Evolutionary conservation across 768 basidiomycete genomes (phyloP), one percentile per base, ranked within the genome.

Genomic region (Tricholoma hemisulphureum): DNA sequence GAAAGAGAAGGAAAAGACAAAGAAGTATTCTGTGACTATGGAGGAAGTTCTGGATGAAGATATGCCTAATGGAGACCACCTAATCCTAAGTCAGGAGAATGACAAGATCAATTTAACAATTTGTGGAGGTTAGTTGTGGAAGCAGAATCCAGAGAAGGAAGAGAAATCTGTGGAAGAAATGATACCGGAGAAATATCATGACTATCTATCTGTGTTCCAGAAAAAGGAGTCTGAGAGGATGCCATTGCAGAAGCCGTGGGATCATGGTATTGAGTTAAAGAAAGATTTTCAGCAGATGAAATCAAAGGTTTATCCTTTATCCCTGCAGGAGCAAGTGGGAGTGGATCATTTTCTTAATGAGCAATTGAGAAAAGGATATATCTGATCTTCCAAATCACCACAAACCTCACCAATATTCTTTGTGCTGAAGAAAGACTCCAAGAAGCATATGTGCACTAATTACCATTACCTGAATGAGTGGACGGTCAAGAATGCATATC

Each of bases 191-290:
- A 21, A 43, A 11, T 43, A 39, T 16, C 37, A 39, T 39, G 37
- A 39, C 2, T n/a, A 39, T 7, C 7, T 39, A 3, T 51, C 49
- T 8, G 20, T 66, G 1, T 65, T 63, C 52, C 31, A 45, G 11
- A 56, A 63, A 29, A 43, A 59, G 52, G 48, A 23, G 28, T 59
- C 64, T 1, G 37, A 51, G 32, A 28, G 53, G 43, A 55, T 59
- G 14, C 64, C 62, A 6, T n/a, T 24, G n/a, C 13, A 21, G 0
- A 16, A 50, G 39, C 18, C 54, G 1, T 63, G 54, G 32, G 62
- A 66, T 37, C 65, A 66, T 48, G 43, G 41, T 29, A 66, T 66
- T 14, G 59, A 61, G 3, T 29, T 66, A 10, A 64, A 61, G 53
- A 9, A 28, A 5, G 59, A 37, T 14, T 62, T 62, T 51, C 31